Conservation (phyloP, 2,329 filamentous ascomycete species). For the Endoconidiophora laricicola region DNA sequence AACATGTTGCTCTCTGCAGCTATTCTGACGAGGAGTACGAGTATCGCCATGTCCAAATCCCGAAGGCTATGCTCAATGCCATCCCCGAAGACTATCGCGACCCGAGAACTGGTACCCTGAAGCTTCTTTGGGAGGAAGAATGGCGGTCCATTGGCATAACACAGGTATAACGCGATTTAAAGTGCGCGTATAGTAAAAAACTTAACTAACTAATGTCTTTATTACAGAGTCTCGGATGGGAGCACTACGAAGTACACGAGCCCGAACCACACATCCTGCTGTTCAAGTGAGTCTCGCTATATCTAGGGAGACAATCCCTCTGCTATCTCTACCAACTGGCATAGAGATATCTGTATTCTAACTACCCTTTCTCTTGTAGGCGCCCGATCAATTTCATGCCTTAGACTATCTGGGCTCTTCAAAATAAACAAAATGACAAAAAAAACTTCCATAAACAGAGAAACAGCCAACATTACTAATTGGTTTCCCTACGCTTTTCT, state of each 20-base stretch:
- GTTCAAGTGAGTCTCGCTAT: conserved; percentile 62
- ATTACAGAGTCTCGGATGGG: conserved; percentile 83
- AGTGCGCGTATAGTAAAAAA: background rate
- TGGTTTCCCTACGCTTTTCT: too few species aligned
- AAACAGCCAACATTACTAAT: background rate
- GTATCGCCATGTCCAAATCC: conserved; percentile 93
- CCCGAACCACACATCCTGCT: conserved; percentile 95
- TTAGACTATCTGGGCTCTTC: background rate
- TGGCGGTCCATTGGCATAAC: conserved; percentile 96
- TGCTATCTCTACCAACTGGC: background rate
- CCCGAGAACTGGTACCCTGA: conserved; percentile 73
- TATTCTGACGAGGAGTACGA: conserved; percentile 89
- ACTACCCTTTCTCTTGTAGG: conserved; percentile 27
- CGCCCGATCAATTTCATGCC: conserved; percentile 58
- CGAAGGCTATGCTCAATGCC: conserved; percentile 93
- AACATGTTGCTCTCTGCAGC: conserved; percentile 29
- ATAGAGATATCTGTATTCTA: background rate
- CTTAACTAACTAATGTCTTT: background rate
- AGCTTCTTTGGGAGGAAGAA: conserved; percentile 95
- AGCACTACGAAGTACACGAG: conserved; percentile 98
- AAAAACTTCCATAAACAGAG: conserved; percentile 5
- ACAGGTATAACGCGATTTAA: conserved; percentile 44
- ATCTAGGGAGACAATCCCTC: background rate
- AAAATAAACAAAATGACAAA: conserved; percentile 3
- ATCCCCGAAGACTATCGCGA: conserved; percentile 95